Conservation (phyloP, 345 rosid species). For the Isatis tinctoria region DNA sequence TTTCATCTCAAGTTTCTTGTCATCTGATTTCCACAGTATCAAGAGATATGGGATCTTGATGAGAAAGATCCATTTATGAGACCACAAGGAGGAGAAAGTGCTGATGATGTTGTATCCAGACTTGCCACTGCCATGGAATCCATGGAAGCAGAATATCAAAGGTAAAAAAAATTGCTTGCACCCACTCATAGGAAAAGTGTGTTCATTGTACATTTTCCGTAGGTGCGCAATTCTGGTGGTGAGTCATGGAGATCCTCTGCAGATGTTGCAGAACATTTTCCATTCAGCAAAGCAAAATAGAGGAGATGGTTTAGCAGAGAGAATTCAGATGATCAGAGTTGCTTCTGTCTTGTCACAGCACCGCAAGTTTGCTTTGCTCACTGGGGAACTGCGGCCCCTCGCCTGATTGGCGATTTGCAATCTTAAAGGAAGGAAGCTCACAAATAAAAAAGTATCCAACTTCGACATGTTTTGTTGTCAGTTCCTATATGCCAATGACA, state of each 20-base stretch:
- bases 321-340: slow-evolving; percentile 42
- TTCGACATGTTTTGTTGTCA: background rate
- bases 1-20: background rate
- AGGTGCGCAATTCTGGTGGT: slow-evolving; percentile 68
- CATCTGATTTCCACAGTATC: slow-evolving; percentile 41
- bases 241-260: slow-evolving; percentile 93
- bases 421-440: background rate
- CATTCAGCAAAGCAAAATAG: slow-evolving; percentile 44
- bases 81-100: slow-evolving; percentile 91
- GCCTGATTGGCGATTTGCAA: slow-evolving; percentile 16
- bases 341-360: slow-evolving; percentile 70
- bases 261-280: slow-evolving; percentile 75
- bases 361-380: slow-evolving; percentile 62
- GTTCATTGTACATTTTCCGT: slow-evolving; percentile 8
- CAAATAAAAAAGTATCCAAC: background rate
- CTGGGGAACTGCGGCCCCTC: slow-evolving; percentile 71
- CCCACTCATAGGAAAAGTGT: background rate
- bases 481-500: background rate
- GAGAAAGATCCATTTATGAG: slow-evolving; percentile 69
- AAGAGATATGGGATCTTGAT: slow-evolving; percentile 83
- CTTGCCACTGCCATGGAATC: slow-evolving; percentile 51
- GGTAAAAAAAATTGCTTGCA: slow-evolving; percentile 35
- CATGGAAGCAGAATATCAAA: slow-evolving; percentile 66
- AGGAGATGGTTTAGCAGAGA: slow-evolving; percentile 34
- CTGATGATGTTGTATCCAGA: slow-evolving; percentile 70